A percentile compares a stretch with the other conserved stretches of the same genome.
Evolutionary conservation across 1,284 basidiomycete species (phyloP).

Genomic region (Cutaneotrichosporon sp.): DNA sequence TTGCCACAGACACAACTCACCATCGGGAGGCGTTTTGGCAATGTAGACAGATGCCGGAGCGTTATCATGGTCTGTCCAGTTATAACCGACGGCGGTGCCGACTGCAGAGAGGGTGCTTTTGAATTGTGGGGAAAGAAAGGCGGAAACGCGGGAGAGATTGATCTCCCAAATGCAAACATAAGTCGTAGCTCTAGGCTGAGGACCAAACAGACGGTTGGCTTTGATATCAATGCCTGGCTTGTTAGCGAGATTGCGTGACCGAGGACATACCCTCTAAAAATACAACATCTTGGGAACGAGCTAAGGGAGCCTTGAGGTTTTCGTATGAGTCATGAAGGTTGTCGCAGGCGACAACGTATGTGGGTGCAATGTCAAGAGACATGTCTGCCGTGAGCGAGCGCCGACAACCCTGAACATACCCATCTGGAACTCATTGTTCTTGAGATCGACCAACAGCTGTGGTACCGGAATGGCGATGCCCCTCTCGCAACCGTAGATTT

Average conservation of each 20-base stretch:
- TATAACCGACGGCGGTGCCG: conserved; percentile 59
- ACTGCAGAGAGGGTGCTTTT: conserved; percentile 55
- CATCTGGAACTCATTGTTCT: conserved; percentile 79
- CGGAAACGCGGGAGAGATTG: conserved; percentile 59
- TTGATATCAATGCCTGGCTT: conserved; percentile 65
- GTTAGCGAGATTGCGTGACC: not conserved
- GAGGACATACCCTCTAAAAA: conserved; percentile 61
- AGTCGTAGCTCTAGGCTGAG: conserved; percentile 71
- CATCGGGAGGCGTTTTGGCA: conserved; percentile 64
- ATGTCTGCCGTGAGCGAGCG: conserved; percentile 56
- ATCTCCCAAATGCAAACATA: conserved; percentile 91
- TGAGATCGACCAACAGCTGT: conserved; percentile 66
- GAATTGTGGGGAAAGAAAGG: conserved; percentile 57
- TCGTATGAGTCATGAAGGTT: conserved; percentile 52
- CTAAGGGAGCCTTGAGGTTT: conserved; percentile 18
- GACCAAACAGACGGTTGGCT: conserved; percentile 79
- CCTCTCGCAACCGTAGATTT: conserved; percentile 64
- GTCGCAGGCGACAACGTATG: conserved; percentile 55
- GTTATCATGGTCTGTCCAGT: conserved; percentile 70
- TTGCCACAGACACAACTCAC: conserved; percentile 49
- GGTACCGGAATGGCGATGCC: conserved; percentile 58
- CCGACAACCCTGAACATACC: conserved; percentile 52
- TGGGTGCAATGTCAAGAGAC: conserved; percentile 63
- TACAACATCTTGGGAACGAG: conserved; percentile 41
- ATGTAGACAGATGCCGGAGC: conserved; percentile 68